These are phyloP conservation scores for Clonostachys chloroleuca DNA, from an alignment of 2,329 filamentous ascomycete species.

Conservation along the genomic window DNA sequence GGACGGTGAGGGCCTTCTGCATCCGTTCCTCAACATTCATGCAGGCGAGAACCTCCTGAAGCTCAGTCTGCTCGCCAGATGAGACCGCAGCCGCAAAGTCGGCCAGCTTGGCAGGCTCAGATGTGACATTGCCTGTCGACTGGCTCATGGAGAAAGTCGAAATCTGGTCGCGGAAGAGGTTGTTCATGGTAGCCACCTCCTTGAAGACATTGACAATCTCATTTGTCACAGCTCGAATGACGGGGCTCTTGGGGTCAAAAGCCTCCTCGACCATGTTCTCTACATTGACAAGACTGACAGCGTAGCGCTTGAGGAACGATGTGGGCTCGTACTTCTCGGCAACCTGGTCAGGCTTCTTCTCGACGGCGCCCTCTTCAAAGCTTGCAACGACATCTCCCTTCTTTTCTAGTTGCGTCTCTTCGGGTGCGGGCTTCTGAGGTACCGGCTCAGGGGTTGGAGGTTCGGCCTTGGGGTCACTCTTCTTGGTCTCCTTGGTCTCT, in stretches of 20 bases:
- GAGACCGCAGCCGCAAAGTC: conserved; percentile 97
- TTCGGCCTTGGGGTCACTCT: conserved; percentile 44
- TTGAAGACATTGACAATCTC: conserved; percentile 99
- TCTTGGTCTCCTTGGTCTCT: conserved; percentile 43
- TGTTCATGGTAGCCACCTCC: conserved; percentile 90
- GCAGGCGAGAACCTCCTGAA: conserved; percentile 86
- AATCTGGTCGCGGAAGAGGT: conserved; percentile 93
- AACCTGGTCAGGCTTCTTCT: conserved; percentile 47
- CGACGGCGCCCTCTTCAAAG: conserved; percentile 79
- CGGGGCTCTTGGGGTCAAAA: conserved; percentile 82
- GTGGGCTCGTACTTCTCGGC: conserved; percentile 74
- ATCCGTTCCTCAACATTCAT: conserved; percentile 90
- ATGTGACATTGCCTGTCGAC: conserved; percentile 88
- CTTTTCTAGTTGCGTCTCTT: conserved; percentile 56
- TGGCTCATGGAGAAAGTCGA: conserved; percentile 96
- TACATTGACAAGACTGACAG: conserved; percentile 91
- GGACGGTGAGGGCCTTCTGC: conserved; percentile 82
- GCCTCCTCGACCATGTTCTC: conserved; percentile 89
- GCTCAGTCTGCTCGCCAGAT: conserved; percentile 84
- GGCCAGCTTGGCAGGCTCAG: conserved; percentile 90
- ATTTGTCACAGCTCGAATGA: conserved; percentile 88
- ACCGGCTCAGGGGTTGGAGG: conserved; percentile 53
- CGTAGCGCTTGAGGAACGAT: conserved; percentile 84
- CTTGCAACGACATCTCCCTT: conserved; percentile 94
- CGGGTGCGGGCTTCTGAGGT: conserved; percentile 46